Evolutionary conservation across 192 early-diverging fungal species (phyloP).

Genomic region (Umbelopsis vinacea): DNA sequence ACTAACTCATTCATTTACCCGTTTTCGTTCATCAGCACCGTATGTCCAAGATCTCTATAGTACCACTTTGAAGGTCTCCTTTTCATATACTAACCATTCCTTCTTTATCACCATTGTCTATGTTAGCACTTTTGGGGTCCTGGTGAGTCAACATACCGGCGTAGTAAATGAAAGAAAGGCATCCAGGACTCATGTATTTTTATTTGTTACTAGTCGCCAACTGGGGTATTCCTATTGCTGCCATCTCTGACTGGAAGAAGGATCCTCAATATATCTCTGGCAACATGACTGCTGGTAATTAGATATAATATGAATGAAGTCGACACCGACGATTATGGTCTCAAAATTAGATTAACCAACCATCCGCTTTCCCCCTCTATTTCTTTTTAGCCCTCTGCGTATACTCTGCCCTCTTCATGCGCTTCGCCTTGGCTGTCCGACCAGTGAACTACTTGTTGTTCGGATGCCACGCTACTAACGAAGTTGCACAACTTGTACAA

Average conservation of each 20-base stretch:
- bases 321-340: neutral
- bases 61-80: neutral
- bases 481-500: conserved; percentile 86
- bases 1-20: no score
- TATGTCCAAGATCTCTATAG: neutral
- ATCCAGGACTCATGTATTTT: neutral
- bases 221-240: conserved; percentile 96
- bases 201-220: conserved; percentile 59
- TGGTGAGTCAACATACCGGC: conserved; percentile 31
- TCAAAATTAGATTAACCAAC: neutral
- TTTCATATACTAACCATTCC: neutral
- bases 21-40: neutral
- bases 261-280: conserved; percentile 90
- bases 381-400: conserved; percentile 68
- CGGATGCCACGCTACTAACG: conserved; percentile 92
- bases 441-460: conserved; percentile 92
- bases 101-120: neutral
- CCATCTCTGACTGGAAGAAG: conserved; percentile 90
- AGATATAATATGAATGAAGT: neutral
- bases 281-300: conserved; percentile 88
- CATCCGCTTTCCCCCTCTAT: neutral
- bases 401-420: conserved; percentile 93
- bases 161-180: neutral
- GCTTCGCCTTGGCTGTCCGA: conserved; percentile 91
- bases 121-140: conserved; percentile 63